These are phyloP conservation scores for Acacia concinna DNA, from an alignment of 331 rosid genomes.

Conservation along the genomic window DNA sequence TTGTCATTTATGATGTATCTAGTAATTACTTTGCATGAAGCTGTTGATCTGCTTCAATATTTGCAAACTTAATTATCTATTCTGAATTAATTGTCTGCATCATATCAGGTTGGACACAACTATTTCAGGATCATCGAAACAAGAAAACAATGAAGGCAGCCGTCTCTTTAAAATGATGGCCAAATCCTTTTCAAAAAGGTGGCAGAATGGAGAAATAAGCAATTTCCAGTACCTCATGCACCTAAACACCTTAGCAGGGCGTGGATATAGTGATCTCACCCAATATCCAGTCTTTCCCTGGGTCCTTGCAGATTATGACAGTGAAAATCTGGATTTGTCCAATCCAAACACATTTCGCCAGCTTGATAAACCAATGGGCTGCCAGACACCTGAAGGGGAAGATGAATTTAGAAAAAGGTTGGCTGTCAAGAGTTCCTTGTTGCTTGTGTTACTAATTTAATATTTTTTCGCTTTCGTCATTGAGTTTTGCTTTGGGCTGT, in stretches of 20 bases:
- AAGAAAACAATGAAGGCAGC: conserved; percentile 92
- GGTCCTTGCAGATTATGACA: conserved; percentile 96
- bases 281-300: conserved; percentile 99
- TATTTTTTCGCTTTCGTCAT: background rate
- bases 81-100: conserved; percentile 28
- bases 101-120: conserved; percentile 95
- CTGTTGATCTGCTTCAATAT: conserved; percentile 22
- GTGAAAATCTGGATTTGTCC: conserved; percentile 74
- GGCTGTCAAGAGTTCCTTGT: conserved; percentile 21
- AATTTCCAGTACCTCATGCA: conserved; percentile 99
- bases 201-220: conserved; percentile 99
- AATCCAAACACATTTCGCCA: conserved; percentile 84
- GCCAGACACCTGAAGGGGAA: conserved; percentile 97
- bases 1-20: background rate
- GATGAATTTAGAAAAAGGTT: conserved; percentile 95
- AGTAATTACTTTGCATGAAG: background rate
- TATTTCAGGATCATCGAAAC: conserved; percentile 93
- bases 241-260: conserved; percentile 98
- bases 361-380: conserved; percentile 96
- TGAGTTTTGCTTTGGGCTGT: conserved; percentile 15
- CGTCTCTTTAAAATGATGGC: conserved; percentile 90
- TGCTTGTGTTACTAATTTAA: background rate
- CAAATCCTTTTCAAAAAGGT: conserved; percentile 95
- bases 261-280: conserved; percentile 99
- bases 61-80: conserved; percentile 5